phyloP scores from a whole-genome alignment of 2,329 filamentous ascomycete genomes.

The Botrytis aclada region DNA sequence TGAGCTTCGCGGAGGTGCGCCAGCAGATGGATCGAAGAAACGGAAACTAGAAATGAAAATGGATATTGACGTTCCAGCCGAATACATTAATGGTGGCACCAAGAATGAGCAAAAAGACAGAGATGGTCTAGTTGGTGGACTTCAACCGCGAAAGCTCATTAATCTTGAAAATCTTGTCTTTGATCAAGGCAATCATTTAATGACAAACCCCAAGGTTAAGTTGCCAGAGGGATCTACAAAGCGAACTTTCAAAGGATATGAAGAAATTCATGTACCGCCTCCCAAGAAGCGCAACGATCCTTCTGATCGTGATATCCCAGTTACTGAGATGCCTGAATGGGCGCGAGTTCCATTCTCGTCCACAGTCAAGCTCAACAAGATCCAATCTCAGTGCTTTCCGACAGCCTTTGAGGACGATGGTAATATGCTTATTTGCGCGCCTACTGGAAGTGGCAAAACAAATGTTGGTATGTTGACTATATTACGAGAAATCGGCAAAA shows the following conservation, averaged over 20 bases:
- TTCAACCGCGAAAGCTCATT: constrained; percentile 82
- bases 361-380: constrained; percentile 85
- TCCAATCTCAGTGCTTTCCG: constrained; percentile 91
- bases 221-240: constrained; percentile 94
- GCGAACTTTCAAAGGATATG: constrained; percentile 93
- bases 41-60: constrained; percentile 86
- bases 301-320: constrained; percentile 76
- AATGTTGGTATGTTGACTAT: constrained; percentile 98
- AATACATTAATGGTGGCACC: constrained; percentile 50
- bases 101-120: constrained; percentile 56
- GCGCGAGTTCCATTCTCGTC: constrained; percentile 80
- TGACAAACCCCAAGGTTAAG: constrained; percentile 97
- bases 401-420: constrained; percentile 90
- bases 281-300: constrained; percentile 85
- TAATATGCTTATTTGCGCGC: constrained; percentile 96
- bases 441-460: constrained; percentile 95
- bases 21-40: constrained; percentile 53
- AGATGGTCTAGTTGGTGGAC: constrained; percentile 70
- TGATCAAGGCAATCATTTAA: constrained; percentile 96
- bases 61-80: constrained; percentile 76
- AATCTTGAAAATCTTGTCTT: constrained; percentile 96
- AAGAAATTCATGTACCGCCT: constrained; percentile 94
- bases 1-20: constrained; percentile 74
- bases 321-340: constrained; percentile 90
- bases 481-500: constrained; percentile 92